Evolutionary conservation across 208 protist genomes (phyloP).

Genomic region (Leishmania gerbilli): DNA sequence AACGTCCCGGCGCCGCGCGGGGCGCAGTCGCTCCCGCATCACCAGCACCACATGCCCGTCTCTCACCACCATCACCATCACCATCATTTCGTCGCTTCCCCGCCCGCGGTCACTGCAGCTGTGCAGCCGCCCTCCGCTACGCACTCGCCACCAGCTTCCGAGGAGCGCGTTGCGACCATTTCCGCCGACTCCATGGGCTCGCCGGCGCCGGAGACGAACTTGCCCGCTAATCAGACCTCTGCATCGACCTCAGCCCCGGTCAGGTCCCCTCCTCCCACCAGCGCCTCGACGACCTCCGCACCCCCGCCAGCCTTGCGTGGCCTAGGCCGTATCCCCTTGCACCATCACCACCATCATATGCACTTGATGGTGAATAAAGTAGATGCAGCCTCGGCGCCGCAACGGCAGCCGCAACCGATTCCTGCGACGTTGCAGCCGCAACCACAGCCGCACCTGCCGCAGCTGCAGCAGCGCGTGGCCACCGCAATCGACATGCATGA

Average conservation of each 20-base stretch:
- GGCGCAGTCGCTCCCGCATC: constrained; percentile 18
- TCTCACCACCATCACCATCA: constrained; percentile 37
- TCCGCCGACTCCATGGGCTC: background rate
- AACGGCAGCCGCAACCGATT: constrained; percentile 5
- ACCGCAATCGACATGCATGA: constrained; percentile 5
- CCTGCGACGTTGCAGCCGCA: constrained; percentile 1
- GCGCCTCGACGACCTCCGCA: background rate
- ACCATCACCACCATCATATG: constrained; percentile 42
- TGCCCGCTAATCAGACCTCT: background rate
- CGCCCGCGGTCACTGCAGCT: background rate
- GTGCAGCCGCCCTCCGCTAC: constrained; percentile 5
- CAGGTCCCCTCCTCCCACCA: background rate
- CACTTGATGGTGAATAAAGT: constrained; percentile 18
- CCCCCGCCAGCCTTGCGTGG: constrained; percentile 20
- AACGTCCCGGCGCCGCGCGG: constrained; percentile 19
- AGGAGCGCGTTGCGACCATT: constrained; percentile 12
- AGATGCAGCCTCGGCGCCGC: constrained; percentile 5
- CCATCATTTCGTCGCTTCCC: constrained; percentile 9
- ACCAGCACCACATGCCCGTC: constrained; percentile 33
- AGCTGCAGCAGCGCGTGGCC: constrained; percentile 11
- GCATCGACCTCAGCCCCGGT: background rate
- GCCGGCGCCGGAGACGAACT: background rate
- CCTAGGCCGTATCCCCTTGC: constrained; percentile 11
- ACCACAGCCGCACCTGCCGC: constrained; percentile 3
- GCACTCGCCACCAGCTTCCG: background rate